Evolutionary conservation across 805 yeast species (phyloP), one percentile per base, ranked within the genome.

Genomic region (Barnettozyma wickerhamii): DNA sequence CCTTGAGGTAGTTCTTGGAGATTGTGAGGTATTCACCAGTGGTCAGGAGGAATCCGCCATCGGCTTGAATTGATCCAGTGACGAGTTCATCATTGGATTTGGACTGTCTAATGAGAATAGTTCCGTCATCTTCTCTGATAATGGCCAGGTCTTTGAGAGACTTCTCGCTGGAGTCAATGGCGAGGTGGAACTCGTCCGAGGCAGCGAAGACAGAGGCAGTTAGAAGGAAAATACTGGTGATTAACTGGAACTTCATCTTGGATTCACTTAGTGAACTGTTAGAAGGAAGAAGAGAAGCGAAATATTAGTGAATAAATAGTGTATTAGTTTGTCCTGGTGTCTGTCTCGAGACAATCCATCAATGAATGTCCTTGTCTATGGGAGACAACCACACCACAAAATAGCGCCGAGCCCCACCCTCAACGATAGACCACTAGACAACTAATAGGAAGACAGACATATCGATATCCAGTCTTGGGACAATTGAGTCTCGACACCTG

Each of bases 1-100:
- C 12, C 15, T 24, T 37, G 9, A 37, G 19, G 21, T 30, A 40
- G 30, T 40, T 35, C 18, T 27, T 40, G 24, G 30, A 17, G 21
- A 40, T 35, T 7, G 36, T 38, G 7, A 36, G 20, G 18, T 23
- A 36, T 6, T n/a, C n/a, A 23, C 26, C 40, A 37, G 7, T 23
- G 13, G 6, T n/a, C 4, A 37, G 7, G 17, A 19, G 19, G 14
- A 37, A 21, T 7, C 33, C 17, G 20, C 43, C 43, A 35, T 34
- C 18, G 13, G 13, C 18, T 35, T 37, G 40, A 15, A 37, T 37
- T 7, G 30, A 4, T 17, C 40, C 40, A 6, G 29, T 19, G 13
- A 23, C 19, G 6, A 23, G 12, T 14, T 10, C 13, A n/a, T 33
- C 20, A 6, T 17, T 21, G 7, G 36, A n/a, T 6, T n/a, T n/a